phyloP scores from a whole-genome alignment of 257 asterid species.

The Nyctanthes arbortristis region DNA sequence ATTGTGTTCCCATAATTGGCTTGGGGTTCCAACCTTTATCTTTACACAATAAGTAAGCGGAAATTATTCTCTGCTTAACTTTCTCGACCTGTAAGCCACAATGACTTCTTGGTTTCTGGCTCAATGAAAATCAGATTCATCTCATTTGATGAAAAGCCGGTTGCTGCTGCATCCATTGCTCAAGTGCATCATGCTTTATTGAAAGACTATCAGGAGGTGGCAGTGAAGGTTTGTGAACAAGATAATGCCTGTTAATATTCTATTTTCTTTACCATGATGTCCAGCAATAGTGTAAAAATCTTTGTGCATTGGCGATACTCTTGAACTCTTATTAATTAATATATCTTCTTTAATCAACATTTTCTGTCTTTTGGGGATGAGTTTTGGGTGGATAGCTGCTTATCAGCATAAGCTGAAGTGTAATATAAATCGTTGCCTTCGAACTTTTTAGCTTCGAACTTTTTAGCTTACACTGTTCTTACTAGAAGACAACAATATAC shows the following conservation, averaged over 20 bases:
- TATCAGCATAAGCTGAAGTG: background rate
- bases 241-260: slow-evolving; percentile 20
- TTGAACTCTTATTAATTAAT: background rate
- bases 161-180: slow-evolving; percentile 99
- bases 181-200: slow-evolving; percentile 91
- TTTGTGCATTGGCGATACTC: background rate
- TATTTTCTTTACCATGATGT: slow-evolving; percentile 16
- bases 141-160: slow-evolving; percentile 78
- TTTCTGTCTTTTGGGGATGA: background rate
- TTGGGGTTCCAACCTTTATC: background rate
- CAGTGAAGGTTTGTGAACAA: slow-evolving; percentile 72
- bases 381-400: background rate
- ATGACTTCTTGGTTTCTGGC: slow-evolving; percentile 25
- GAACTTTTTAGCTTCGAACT: no score
- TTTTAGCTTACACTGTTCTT: background rate
- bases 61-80: background rate
- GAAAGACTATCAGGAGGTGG: slow-evolving; percentile 74
- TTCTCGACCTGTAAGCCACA: slow-evolving; percentile 18
- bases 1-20: slow-evolving; percentile 1
- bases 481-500: background rate
- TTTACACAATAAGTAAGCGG: slow-evolving; percentile 5
- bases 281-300: slow-evolving; percentile 11
- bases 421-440: background rate
- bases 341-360: slow-evolving; percentile 4
- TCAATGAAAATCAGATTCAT: slow-evolving; percentile 57